A percentile compares a stretch with the other conserved stretches of the same genome.
These are phyloP conservation scores for Luffa aegyptiaca DNA, from an alignment of 306 rosid species.

Conservation along the genomic window DNA sequence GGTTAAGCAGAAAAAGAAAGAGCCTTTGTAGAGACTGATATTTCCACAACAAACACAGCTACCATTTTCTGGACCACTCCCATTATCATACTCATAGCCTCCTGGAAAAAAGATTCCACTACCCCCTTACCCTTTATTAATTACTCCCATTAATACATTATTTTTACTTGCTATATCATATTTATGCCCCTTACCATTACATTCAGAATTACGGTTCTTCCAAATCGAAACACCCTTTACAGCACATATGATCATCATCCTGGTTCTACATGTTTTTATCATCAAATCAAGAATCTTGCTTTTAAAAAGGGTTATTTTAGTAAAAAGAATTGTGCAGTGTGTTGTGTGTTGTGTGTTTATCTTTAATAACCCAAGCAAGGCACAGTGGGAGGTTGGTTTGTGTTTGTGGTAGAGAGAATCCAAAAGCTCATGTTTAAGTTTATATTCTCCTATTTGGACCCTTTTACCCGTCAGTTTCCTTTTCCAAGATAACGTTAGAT, in stretches of 20 bases:
- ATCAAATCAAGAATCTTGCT: neutral
- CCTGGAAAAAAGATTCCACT: neutral
- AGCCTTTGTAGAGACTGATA: neutral
- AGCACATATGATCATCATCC: neutral
- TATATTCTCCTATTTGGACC: neutral
- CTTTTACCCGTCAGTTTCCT: neutral
- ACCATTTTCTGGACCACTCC: neutral
- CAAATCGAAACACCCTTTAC: neutral
- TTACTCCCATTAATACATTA: no score
- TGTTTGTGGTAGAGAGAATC: neutral
- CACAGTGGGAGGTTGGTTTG: no score
- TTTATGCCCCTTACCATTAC: no score
- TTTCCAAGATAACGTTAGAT: neutral
- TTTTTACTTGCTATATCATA: no score
- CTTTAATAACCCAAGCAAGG: neutral
- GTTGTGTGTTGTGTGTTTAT: neutral
- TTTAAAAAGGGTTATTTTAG: no score
- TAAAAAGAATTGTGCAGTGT: neutral
- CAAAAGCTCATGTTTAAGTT: neutral
- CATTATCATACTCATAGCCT: neutral
- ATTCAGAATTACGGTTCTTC: no score
- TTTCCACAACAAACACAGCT: neutral
- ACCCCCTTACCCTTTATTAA: no score
- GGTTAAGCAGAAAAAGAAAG: neutral
- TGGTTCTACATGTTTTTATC: neutral